Conservation (phyloP, 805 yeast genomes). For the Kuraishia piskuri region DNA sequence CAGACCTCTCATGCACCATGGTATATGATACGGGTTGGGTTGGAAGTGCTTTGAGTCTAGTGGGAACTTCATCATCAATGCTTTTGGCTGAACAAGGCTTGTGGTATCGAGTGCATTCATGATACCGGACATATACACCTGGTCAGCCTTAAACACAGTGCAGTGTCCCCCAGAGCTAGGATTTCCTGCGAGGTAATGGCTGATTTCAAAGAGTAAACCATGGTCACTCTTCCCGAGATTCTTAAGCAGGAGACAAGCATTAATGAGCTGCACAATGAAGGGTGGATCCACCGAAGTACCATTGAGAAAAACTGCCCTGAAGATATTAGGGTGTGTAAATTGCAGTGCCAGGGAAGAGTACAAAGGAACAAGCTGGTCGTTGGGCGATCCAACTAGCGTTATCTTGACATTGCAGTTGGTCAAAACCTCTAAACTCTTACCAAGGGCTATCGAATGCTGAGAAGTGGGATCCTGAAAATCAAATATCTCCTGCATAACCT, state of each 20-base stretch:
- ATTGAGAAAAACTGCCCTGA: constrained; percentile 84
- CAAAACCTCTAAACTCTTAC: constrained; percentile 58
- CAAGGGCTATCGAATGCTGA: constrained; percentile 56
- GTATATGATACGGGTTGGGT: constrained; percentile 76
- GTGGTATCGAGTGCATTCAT: constrained; percentile 70
- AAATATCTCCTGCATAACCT: constrained; percentile 76
- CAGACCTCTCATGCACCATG: constrained; percentile 89
- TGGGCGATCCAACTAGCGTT: constrained; percentile 78
- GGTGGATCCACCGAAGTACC: constrained; percentile 21
- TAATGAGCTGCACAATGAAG: constrained; percentile 16
- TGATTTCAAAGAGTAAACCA: constrained; percentile 45
- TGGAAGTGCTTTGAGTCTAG: constrained; percentile 41
- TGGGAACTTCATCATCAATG: constrained; percentile 23
- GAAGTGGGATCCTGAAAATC: constrained; percentile 76
- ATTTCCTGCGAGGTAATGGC: constrained; percentile 69
- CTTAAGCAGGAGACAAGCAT: constrained; percentile 7
- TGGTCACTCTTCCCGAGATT: constrained; percentile 22
- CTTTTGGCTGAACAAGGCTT: constrained; percentile 34
- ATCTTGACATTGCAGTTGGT: constrained; percentile 70
- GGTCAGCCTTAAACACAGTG: constrained; percentile 64
- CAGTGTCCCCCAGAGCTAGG: constrained; percentile 75
- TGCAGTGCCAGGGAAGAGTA: constrained; percentile 83
- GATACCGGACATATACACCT: constrained; percentile 73
- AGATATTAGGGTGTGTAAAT: constrained; percentile 82
- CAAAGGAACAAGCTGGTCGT: constrained; percentile 90